Evolutionary conservation across 768 basidiomycete species (phyloP), one percentile per base, ranked within the genome.

Genomic region (Boletus insuetus): DNA sequence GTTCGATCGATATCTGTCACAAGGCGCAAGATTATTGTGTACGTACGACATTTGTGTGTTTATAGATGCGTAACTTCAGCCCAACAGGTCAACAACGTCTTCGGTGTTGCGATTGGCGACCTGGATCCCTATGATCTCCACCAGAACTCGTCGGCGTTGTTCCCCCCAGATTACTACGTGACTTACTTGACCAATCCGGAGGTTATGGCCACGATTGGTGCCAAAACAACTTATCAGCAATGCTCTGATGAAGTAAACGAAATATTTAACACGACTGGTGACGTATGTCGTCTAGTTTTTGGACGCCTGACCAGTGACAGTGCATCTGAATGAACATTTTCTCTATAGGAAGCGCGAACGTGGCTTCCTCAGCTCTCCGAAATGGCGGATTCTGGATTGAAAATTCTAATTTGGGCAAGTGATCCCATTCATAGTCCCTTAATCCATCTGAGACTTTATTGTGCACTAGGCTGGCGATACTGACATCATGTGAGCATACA

Each of bases 131-230:
- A 86, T 55, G 85, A 87, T 61, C 69, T 87, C 42, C 73, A 82
- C 19, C 84, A 86, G 67, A 83, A 78, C 40, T 61, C 77, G 1
- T 75, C 80, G 0, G 74, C 78, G 1, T 52, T 69, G 7, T 86
- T 85, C 67, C 84, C 85, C 9, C 80, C 84, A 0, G 75, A 82
- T 42, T 83, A 75, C 54, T 85, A 85, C 52, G 55, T 81, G 45
- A 68, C 71, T 12, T 84, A 80, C 56, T 69, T 86, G 20, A 60
- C 53, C 1, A 63, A 65, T n/a, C 38, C 73, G 0, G 58, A 65
- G 4, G 72, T 82, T 16, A 58, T 72, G 64, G 64, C 61, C 22
- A 64, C 61, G 50, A 86, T 87, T 38, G 85, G 86, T 7, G 85
- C 85, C 0, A 70, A 81, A 53, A 59, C 63, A 20, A 61, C 55